A percentile compares a stretch with the other conserved stretches of the same genome.
phyloP scores from a whole-genome alignment of 2,329 filamentous ascomycete genomes.

The Pseudogymnoascus sp. region DNA sequence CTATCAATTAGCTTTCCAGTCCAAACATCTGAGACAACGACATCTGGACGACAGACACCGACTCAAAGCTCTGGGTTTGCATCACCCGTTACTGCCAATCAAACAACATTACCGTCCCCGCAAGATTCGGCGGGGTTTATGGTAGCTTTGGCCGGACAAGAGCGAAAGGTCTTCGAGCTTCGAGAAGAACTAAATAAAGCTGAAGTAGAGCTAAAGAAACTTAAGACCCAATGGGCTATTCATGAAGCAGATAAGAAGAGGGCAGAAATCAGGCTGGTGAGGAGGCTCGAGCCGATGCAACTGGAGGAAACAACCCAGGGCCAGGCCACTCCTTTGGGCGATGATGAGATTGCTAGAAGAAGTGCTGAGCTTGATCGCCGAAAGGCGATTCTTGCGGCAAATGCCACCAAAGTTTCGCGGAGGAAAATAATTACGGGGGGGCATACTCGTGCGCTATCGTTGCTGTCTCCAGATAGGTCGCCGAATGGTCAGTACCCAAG shows the following conservation, averaged over 20 bases:
- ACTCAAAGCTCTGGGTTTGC: slow-evolving; percentile 26
- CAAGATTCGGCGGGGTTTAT: slow-evolving; percentile 49
- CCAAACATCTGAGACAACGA: slow-evolving; percentile 16
- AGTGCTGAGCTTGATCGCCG: slow-evolving; percentile 63
- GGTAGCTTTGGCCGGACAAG: slow-evolving; percentile 84
- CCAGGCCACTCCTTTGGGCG: slow-evolving; percentile 14
- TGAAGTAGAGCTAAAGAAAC: slow-evolving; percentile 62
- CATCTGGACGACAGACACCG: slow-evolving; percentile 14
- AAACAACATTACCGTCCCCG: slow-evolving; percentile 19
- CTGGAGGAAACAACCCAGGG: slow-evolving; percentile 21
- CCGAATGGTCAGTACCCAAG: slow-evolving; percentile 17
- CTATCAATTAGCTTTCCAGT: slow-evolving; percentile 28
- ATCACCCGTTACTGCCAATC: slow-evolving; percentile 21
- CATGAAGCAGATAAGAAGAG: slow-evolving; percentile 73
- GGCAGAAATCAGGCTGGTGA: slow-evolving; percentile 53
- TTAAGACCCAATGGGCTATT: slow-evolving; percentile 78
- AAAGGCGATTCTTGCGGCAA: slow-evolving; percentile 54
- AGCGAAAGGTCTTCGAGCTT: slow-evolving; percentile 82
- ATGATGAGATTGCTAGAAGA: slow-evolving; percentile 17
- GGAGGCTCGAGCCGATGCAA: slow-evolving; percentile 50
- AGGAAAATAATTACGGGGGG: slow-evolving; percentile 63
- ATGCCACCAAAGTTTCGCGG: slow-evolving; percentile 36
- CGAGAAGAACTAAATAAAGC: slow-evolving; percentile 82
- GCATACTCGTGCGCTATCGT: slow-evolving; percentile 61
- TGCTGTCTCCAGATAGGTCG: slow-evolving; percentile 57